A percentile compares a stretch with the other conserved stretches of the same genome.
phyloP scores from a whole-genome alignment of 768 basidiomycete genomes.

The Psilocybe sp. region DNA sequence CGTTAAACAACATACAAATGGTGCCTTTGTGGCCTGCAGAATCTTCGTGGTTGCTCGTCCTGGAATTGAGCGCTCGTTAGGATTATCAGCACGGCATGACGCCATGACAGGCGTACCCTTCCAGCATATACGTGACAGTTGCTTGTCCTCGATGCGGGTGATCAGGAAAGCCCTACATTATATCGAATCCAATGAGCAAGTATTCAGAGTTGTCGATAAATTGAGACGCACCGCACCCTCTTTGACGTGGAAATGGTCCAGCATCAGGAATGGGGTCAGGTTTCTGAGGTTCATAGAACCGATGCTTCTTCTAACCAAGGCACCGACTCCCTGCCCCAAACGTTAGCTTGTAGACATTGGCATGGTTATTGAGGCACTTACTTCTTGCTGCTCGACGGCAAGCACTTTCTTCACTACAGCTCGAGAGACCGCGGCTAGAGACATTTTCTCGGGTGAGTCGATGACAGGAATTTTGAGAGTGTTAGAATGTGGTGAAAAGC shows the following conservation, averaged over 20 bases:
- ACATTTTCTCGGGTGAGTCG: constrained; percentile 16
- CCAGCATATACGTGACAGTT: constrained; percentile 86
- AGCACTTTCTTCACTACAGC: constrained; percentile 74
- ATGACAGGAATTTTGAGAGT: background rate
- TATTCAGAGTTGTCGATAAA: background rate
- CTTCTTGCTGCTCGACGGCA: constrained; percentile 74
- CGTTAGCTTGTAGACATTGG: constrained; percentile 3
- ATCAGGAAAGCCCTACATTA: constrained; percentile 79
- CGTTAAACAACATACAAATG: constrained; percentile 36
- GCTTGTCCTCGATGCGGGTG: constrained; percentile 92
- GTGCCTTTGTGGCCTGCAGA: constrained; percentile 82
- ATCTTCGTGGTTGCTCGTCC: constrained; percentile 84
- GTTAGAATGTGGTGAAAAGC: background rate
- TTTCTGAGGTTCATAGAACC: constrained; percentile 74
- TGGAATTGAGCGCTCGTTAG: constrained; percentile 14
- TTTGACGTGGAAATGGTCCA: constrained; percentile 75
- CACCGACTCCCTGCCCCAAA: constrained; percentile 65
- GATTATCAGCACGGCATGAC: background rate
- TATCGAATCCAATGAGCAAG: background rate
- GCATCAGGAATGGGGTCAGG: constrained; percentile 88
- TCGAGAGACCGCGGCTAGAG: constrained; percentile 48
- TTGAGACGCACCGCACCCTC: constrained; percentile 58
- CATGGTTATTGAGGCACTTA: constrained; percentile 18
- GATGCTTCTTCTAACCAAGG: constrained; percentile 82
- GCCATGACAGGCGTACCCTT: constrained; percentile 48